Conservation (phyloP, 2,329 filamentous ascomycete species). For the Thielaviopsis populi region DNA sequence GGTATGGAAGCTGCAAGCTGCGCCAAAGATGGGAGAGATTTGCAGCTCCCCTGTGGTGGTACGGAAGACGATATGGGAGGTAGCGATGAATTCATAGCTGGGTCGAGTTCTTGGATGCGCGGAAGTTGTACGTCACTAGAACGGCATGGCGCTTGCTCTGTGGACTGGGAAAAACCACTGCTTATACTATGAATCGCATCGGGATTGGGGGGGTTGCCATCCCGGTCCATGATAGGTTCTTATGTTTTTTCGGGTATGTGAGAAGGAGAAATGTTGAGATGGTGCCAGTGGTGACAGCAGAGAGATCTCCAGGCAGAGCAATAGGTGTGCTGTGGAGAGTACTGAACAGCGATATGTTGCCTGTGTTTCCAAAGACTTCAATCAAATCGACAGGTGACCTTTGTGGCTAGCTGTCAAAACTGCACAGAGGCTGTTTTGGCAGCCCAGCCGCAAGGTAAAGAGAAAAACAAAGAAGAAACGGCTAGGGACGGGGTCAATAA, state of each 20-base stretch:
- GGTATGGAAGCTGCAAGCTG: conserved; percentile 3
- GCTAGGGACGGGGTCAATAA: not conserved
- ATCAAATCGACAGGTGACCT: not conserved
- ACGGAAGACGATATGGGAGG: conserved; percentile 5
- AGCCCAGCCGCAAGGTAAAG: not conserved
- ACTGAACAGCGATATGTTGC: not conserved
- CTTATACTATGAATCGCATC: not conserved
- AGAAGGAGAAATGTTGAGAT: not conserved
- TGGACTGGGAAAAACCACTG: conserved; percentile 2
- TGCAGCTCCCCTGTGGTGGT: not conserved
- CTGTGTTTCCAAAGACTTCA: not conserved
- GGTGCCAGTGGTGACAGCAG: not conserved
- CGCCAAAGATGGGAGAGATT: conserved; percentile 9
- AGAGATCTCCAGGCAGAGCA: not conserved
- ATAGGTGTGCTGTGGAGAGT: not conserved
- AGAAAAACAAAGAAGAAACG: not conserved
- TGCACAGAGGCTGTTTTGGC: not conserved
- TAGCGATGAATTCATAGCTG: not conserved
- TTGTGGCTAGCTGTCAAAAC: not conserved
- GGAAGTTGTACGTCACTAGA: conserved; percentile 9
- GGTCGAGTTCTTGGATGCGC: conserved; percentile 12
- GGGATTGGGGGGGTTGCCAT: not conserved
- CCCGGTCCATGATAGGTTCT: not conserved
- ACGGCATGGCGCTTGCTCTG: not conserved
- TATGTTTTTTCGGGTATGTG: not conserved